Evolutionary conservation across 768 basidiomycete genomes (phyloP).

Genomic region (Lentinula detonsa): DNA sequence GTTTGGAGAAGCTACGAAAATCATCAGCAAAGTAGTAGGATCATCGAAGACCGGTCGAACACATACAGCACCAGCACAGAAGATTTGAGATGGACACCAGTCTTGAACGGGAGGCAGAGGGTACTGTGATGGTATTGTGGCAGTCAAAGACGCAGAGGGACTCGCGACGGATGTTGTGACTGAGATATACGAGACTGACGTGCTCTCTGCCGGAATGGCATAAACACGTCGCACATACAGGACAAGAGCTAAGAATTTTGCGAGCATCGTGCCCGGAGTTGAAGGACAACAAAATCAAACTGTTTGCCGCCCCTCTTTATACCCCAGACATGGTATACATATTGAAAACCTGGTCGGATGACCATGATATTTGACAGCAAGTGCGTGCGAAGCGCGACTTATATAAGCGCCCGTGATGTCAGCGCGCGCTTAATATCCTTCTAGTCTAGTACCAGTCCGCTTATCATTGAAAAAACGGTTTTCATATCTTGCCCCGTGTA

Average conservation of each 20-base stretch:
- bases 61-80: conserved; percentile 73
- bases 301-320: background rate
- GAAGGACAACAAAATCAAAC: background rate
- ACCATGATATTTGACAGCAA: conserved; percentile 12
- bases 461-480: too few relatives aligned
- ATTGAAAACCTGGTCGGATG: background rate
- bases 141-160: conserved; percentile 47
- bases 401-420: conserved; percentile 4
- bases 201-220: conserved; percentile 3
- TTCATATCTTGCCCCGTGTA: too few relatives aligned
- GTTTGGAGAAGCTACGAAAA: conserved; percentile 69
- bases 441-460: background rate
- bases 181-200: conserved; percentile 26
- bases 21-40: conserved; percentile 7
- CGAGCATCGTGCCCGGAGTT: background rate
- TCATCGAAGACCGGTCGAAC: background rate
- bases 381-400: conserved; percentile 6
- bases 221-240: background rate
- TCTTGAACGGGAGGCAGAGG: conserved; percentile 60
- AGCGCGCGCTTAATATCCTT: conserved; percentile 1
- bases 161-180: conserved; percentile 60
- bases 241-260: background rate
- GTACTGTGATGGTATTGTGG: conserved; percentile 58
- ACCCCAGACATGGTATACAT: background rate
- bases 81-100: conserved; percentile 76